A percentile compares a stretch with the other conserved stretches of the same genome.
phyloP scores from a whole-genome alignment of 2,329 filamentous ascomycete species.

The Aspergillus niger region DNA sequence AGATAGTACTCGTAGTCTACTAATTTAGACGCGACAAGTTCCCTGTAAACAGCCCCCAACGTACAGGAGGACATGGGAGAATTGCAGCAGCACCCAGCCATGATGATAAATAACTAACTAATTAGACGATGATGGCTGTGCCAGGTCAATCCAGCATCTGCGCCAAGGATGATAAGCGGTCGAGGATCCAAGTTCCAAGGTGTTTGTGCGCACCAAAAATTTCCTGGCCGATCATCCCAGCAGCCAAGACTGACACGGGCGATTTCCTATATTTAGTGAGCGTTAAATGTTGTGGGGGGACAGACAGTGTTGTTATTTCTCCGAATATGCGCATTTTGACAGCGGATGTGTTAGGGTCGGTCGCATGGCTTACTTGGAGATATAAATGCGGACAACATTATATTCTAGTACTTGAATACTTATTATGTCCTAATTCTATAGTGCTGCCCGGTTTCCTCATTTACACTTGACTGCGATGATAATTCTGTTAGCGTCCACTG shows the following conservation, averaged over 20 bases:
- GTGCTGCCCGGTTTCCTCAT: not conserved
- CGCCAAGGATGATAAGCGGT: not conserved
- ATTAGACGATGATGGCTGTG: no score
- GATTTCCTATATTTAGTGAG: not conserved
- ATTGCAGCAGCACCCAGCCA: no score
- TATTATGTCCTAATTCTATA: not conserved
- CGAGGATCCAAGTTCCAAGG: not conserved
- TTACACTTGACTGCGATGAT: not conserved
- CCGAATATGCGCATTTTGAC: not conserved
- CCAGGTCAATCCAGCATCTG: not conserved
- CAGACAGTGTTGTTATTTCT: not conserved
- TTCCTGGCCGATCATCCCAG: not conserved
- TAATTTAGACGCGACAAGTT: no score
- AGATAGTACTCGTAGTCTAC: no score
- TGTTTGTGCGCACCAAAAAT: not conserved
- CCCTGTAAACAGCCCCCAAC: no score
- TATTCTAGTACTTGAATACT: not conserved
- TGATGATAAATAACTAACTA: no score
- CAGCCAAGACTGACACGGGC: not conserved
- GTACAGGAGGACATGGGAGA: no score
- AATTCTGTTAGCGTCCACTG: no score
- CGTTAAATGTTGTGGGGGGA: not conserved
- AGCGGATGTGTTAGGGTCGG: not conserved
- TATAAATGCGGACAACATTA: not conserved
- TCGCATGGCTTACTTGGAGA: not conserved